Base-by-base conservation (phyloP, 495 filamentous ascomycete genomes). In the Staphylotrichum longicolle region DNA sequence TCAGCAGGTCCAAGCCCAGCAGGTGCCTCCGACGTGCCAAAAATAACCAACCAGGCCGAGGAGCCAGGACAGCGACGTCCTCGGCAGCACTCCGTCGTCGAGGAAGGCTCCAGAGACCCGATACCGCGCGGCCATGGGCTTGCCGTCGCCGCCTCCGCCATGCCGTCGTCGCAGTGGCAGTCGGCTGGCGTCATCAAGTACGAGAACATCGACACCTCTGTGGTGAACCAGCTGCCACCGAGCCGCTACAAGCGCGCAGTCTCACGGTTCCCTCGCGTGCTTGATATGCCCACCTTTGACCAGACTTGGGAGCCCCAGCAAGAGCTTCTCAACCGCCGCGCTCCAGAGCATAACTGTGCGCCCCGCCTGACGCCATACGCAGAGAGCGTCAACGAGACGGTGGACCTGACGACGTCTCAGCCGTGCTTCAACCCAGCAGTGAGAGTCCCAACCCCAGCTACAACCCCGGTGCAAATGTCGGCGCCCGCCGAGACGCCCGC, bases 211-310 rank as follows among this genome's bases (percentile, higher is more conserved):
- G 35, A 12, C 51, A 14, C 33, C 50, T 14, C 3, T n/a, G 4
- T 7, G 34, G 27, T 7, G 50, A 15, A 37, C 4, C 7, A n/a
- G 3, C 30, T 20, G 42, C 55, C 44, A 7, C 45, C 4, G 4
- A 9, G 7, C 14, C 41, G 20, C 4, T 37, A 33, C 42, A 39
- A 30, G 39, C 57, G 57, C 37, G 20, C 47, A 32, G 10, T 27
- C 37, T 59, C 48, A 4, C 48, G 48, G 7, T 53, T 53, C 15
- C 57, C 57, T 20, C 49, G 48, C 30, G 27, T 59, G 5, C 48
- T 46, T 5, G 47, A 60, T 2, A 52, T 60, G 50, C 58, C 58
- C 33, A 54, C 58, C n/a, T 60, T 60, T 7, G 49, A 46, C 30
- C 40, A 6, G 14, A 32, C 30, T 45, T 27, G 56, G 15, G 20